Base-by-base conservation (phyloP, 202 grass and related monocot species). In the Elaeis oleifera region DNA sequence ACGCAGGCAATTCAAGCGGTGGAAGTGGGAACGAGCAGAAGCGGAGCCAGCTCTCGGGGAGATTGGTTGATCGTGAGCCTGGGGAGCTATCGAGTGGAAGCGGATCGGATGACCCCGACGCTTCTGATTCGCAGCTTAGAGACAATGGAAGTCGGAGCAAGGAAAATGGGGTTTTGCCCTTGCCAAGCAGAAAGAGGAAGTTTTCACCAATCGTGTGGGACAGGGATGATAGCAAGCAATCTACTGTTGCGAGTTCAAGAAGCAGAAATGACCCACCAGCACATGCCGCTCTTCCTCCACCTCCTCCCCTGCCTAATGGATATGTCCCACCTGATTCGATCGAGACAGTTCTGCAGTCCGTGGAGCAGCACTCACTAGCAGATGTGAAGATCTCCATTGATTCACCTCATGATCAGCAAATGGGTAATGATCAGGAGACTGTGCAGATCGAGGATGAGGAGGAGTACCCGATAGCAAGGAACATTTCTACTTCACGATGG, bases 401-500 rank as follows among this genome's bases (percentile, higher is more conserved):
- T 77, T 52, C 44, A 54, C 59, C 69, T 54, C 71, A 74, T 14
- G 62, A 53, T 53, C 63, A 71, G 31, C 69, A 80, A 54, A 72
- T 57, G 27, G 70, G 56, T 52, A 54, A 58, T 14, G 66, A 78
- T 29, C 79, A 78, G 5, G 75, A 55, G 18, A 54, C 59, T 0
- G 61, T 22, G 73, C 58, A 22, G 55, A 36, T 68, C 19, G 51
- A 67, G 23, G 79, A 88, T 26, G 87, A 74, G 22, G 84, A 92
- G 15, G 69, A 65, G 28, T 72, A 74, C 23, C 59, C 61, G 29
- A 70, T 71, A 16, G 64, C n/a, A 19, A 76, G 82, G 74, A 89
- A 87, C 58, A 89, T 99, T 69, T 84, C 84, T 48, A 84, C 75
- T 15, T 99, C 94, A 6, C 79, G 94, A 44, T 99, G 88, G 94